Conservation (phyloP, 208 protist genomes). For the Jaenimonas drosophilae region DNA sequence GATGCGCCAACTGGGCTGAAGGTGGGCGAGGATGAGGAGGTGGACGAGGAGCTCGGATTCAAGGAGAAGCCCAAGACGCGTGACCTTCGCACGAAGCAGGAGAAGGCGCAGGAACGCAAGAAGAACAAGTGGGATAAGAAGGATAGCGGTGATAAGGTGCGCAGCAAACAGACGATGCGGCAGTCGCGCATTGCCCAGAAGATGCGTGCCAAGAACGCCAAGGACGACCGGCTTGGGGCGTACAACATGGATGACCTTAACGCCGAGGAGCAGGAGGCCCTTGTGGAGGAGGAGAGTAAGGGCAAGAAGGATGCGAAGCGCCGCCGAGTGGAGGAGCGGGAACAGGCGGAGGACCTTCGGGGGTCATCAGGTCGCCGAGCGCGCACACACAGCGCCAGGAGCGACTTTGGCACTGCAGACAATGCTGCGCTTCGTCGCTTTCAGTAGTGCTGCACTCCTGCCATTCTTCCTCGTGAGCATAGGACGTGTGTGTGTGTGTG, state of each 20-base stretch:
- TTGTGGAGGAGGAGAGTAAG: slow-evolving; percentile 11
- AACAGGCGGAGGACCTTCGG: slow-evolving; percentile 44
- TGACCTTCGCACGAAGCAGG: slow-evolving; percentile 63
- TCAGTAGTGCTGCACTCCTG: slow-evolving; percentile 9
- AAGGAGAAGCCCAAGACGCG: slow-evolving; percentile 61
- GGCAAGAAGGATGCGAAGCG: slow-evolving; percentile 18
- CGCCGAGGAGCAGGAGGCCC: slow-evolving; percentile 21
- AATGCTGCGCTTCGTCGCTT: no score
- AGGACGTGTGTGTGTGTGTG: background rate
- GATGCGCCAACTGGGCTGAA: slow-evolving; percentile 34
- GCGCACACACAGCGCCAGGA: no score
- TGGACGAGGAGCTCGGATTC: slow-evolving; percentile 79
- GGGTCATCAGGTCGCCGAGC: no score
- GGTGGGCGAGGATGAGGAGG: slow-evolving; percentile 63
- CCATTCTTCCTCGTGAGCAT: slow-evolving; percentile 2
- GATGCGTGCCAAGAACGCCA: slow-evolving; percentile 26
- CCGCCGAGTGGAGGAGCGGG: slow-evolving; percentile 16
- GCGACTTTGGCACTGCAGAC: no score
- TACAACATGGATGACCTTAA: slow-evolving; percentile 47
- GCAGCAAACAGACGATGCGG: slow-evolving; percentile 80
- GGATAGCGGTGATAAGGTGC: slow-evolving; percentile 79
- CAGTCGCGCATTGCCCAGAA: slow-evolving; percentile 53
- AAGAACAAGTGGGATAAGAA: slow-evolving; percentile 88
- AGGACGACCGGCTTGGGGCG: slow-evolving; percentile 25
- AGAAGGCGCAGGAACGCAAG: slow-evolving; percentile 62